Evolutionary conservation across 2,329 filamentous ascomycete genomes (phyloP), one percentile per base, ranked within the genome.

Genomic region (Cladophialophora yegresii): DNA sequence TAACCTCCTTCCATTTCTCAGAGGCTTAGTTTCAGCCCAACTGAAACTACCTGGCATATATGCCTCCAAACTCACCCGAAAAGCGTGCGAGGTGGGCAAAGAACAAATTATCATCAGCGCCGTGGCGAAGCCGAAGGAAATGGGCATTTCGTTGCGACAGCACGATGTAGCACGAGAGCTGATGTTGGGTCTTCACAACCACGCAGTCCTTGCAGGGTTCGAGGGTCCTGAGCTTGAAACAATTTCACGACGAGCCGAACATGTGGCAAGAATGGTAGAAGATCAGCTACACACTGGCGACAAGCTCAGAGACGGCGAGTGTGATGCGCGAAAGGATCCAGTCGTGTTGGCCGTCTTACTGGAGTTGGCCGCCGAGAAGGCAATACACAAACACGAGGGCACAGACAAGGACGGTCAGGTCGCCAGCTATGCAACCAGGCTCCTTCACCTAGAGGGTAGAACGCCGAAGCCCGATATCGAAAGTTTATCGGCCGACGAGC

Each of bases 301-400:
- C 33, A 61, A 62, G 56, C 50, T 65, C 28, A 54, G 58, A 23
- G 28, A 58, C n/a, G 59, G 59, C 33, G 62, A 65, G 22, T 57
- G 51, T 8, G 77, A 82, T 58, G 74, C 77, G 10, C 77, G 78
- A 66, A 71, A 70, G 53, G 73, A 74, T 61, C 78, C 80, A 1
- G 75, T 77, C 28, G 75, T 82, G 20, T 74, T 80, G 51, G 80
- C 75, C 23, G 71, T 77, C 2, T 64, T 82, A 20, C 72, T 83
- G 7, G 77, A 82, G 58, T 71, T 84, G 16, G 76, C 76, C 66
- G 79, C 81, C 28, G 76, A 78, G n/a, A 73, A 74, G 45, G 77
- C 79, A 2, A 43, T 77, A n/a, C 73, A 75, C 30, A 67, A 77
- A 36, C 67, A 71, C 22, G 74, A 68, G 3, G 76, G 76, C 2